Conservation (phyloP, 768 basidiomycete species). For the Xerocomellus chrysenteron region DNA sequence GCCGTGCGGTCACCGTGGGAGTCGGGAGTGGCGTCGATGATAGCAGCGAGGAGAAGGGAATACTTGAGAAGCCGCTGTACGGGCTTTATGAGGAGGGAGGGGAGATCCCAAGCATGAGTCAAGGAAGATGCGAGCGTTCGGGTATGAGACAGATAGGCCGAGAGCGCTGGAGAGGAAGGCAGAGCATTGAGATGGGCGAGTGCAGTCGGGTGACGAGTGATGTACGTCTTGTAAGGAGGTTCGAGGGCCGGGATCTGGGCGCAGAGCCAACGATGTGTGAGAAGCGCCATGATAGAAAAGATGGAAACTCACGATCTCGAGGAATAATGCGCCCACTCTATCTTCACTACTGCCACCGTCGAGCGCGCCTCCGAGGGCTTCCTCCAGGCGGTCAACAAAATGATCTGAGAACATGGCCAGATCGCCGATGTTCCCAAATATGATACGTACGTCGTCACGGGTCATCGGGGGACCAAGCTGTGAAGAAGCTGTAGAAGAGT, state of each 20-base stretch:
- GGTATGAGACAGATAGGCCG: conserved; percentile 64
- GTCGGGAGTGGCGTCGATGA: conserved; percentile 73
- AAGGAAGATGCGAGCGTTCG: conserved; percentile 64
- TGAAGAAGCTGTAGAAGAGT: conserved; percentile 51
- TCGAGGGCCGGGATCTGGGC: conserved; percentile 67
- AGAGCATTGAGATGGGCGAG: conserved; percentile 62
- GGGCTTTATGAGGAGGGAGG: conserved; percentile 94
- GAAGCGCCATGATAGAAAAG: background rate
- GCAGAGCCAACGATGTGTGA: background rate
- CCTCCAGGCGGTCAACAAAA: conserved; percentile 63
- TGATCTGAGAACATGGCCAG: conserved; percentile 69
- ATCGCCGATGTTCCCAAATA: conserved; percentile 77
- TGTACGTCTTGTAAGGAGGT: conserved; percentile 74
- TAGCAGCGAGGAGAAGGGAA: conserved; percentile 75
- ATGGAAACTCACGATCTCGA: conserved; percentile 56
- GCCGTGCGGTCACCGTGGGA: conserved; percentile 58
- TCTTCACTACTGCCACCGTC: conserved; percentile 71
- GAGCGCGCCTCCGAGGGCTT: conserved; percentile 60
- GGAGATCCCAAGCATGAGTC: conserved; percentile 89
- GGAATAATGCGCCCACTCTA: conserved; percentile 65
- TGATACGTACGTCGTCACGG: conserved; percentile 61
- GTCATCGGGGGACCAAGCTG: conserved; percentile 63
- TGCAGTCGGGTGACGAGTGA: conserved; percentile 75
- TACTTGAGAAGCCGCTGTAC: conserved; percentile 97
- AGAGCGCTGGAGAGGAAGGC: conserved; percentile 44